A percentile compares a stretch with the other conserved stretches of the same genome.
Conservation (phyloP, 208 protist species). For the Leishmania gerbilli region DNA sequence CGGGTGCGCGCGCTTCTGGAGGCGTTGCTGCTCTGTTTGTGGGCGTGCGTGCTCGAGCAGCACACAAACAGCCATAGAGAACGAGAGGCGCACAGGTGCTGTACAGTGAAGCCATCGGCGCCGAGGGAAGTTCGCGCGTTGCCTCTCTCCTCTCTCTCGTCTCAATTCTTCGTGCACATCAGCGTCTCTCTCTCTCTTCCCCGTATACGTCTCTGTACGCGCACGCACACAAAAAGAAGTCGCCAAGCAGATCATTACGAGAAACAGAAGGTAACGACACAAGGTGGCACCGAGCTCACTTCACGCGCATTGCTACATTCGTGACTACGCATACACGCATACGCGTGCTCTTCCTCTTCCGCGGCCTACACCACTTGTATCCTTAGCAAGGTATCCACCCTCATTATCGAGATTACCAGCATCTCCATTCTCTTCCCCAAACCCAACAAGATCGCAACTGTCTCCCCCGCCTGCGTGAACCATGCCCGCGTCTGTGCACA, state of each 20-base stretch:
- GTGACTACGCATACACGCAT: background rate
- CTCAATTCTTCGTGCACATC: too few species aligned
- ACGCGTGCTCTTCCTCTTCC: slow-evolving; percentile 10
- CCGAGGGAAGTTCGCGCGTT: background rate
- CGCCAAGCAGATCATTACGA: background rate
- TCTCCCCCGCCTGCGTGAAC: background rate
- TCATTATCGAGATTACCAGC: background rate
- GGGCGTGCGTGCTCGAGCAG: background rate
- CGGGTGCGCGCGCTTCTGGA: background rate
- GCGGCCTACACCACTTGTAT: background rate
- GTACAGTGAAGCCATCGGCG: background rate
- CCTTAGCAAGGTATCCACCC: background rate
- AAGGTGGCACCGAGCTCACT: background rate
- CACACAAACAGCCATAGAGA: background rate
- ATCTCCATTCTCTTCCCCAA: background rate
- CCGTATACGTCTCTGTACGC: background rate
- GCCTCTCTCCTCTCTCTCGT: background rate
- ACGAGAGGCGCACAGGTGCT: background rate
- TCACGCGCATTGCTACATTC: background rate
- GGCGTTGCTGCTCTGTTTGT: background rate
- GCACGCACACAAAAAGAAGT: background rate
- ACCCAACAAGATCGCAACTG: background rate
- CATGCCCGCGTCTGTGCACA: slow-evolving; percentile 15
- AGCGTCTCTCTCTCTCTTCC: too few species aligned
- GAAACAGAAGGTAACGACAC: background rate